phyloP scores from a whole-genome alignment of 352 stramenopile species.

The Stephanocyclus meneghinianus region DNA sequence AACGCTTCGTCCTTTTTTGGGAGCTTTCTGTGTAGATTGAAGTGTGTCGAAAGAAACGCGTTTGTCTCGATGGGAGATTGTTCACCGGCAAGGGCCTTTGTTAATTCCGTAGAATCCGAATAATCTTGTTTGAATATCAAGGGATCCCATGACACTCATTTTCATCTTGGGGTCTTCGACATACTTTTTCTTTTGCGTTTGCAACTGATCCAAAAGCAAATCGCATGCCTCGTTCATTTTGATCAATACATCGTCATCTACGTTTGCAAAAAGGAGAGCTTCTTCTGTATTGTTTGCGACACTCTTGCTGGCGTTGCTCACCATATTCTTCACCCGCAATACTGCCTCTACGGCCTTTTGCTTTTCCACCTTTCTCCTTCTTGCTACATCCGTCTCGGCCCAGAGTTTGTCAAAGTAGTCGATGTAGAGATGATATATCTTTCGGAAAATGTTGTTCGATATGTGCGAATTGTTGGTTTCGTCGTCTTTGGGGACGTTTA shows the following conservation, averaged over 20 bases:
- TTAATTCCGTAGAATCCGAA: conserved; percentile 6
- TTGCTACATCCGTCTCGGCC: conserved; percentile 34
- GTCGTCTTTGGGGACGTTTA: too few species aligned
- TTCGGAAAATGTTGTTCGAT: conserved; percentile 22
- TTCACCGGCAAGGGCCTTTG: not conserved
- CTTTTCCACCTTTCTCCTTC: conserved; percentile 22
- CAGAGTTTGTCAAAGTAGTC: conserved; percentile 51
- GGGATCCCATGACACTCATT: not conserved
- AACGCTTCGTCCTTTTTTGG: conserved; percentile 65
- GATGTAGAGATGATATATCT: conserved; percentile 49
- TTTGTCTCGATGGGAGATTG: not conserved
- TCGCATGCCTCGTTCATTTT: conserved; percentile 39
- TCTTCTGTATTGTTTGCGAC: conserved; percentile 3
- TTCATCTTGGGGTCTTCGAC: not conserved
- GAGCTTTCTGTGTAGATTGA: not conserved
- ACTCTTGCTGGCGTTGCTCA: not conserved
- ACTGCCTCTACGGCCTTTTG: conserved; percentile 34
- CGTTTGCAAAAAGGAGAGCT: conserved; percentile 16
- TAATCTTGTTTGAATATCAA: not conserved
- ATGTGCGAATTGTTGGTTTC: too few species aligned
- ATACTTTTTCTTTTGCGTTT: not conserved
- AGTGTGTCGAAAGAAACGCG: not conserved
- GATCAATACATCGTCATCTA: conserved; percentile 23
- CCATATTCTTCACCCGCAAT: conserved; percentile 29
- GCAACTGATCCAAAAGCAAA: conserved; percentile 35